phyloP scores from a whole-genome alignment of 73 alveolate genomes.

The Diophrys sp. region DNA sequence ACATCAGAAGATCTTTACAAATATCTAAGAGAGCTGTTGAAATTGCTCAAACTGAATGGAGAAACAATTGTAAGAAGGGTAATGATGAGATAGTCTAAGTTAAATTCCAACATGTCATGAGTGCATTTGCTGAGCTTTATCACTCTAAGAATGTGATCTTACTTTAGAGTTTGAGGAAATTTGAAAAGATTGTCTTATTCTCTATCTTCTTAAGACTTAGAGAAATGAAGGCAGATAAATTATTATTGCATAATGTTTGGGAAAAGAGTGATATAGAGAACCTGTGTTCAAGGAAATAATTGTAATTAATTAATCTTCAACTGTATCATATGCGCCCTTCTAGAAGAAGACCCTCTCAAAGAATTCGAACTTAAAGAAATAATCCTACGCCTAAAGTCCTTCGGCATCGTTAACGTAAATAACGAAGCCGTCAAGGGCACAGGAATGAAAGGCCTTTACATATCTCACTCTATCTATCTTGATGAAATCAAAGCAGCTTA shows the following conservation, averaged over 20 bases:
- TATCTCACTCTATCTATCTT: neutral
- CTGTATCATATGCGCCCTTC: neutral
- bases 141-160: no score
- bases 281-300: no score
- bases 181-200: no score
- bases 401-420: slow-evolving; percentile 5
- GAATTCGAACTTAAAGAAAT: slow-evolving; percentile 7
- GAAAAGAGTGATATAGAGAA: no score
- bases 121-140: no score
- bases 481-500: slow-evolving; percentile 14
- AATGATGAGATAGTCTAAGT: neutral
- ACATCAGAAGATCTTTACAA: slow-evolving; percentile 74
- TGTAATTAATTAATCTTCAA: no score
- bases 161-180: no score
- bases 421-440: neutral
- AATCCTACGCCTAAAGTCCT: slow-evolving; percentile 1
- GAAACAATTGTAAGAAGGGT: neutral
- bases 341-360: neutral
- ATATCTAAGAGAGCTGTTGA: slow-evolving; percentile 78
- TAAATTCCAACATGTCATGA: neutral
- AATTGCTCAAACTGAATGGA: slow-evolving; percentile 24
- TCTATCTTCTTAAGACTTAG: no score
- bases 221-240: no score
- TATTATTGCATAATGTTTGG: no score
- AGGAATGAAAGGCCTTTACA: neutral